Base-by-base conservation (phyloP, 106 monocot species). In the Triglochin maritima region DNA sequence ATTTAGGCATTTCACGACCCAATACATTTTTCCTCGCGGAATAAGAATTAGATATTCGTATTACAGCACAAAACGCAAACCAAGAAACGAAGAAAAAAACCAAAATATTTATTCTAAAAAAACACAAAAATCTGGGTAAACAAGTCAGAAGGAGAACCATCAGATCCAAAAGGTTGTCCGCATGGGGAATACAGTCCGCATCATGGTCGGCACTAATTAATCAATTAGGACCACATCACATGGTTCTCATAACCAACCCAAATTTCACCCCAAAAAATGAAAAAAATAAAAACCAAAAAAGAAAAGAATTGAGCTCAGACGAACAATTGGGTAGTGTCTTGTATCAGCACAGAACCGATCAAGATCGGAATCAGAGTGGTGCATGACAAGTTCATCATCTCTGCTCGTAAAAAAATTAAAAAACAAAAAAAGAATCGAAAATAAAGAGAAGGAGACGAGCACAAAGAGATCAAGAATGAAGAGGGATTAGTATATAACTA, bases 111-210 rank as follows among this genome's bases (percentile, higher is more conserved):
- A 29, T 29, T 29, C 29, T 29, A 0, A 29, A 29, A 29, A 29
- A 29, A 29, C 1, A 29, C 29, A 29, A 29, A 29, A 29, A 29
- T 29, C 29, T 29, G 29, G 29, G 29, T 29, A 29, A 29, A 29
- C 1, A 29, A 29, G 29, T 29, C 29, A 29, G 29, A 29, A 29
- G 29, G 29, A 60, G 49, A 60, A 49, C 70, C 70, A 70, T 70
- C 70, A 70, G 70, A 50, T 48, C 58, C 49, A 47, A 17, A 10
- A 11, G 67, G 17, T 49, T 70, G 48, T 46, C 7, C 70, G 49
- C 47, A 5, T 47, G 59, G n/a, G 17, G 4, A 45, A 14, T 70
- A 2, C 70, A 59, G 70, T 60, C 70, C 70, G 70, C 70, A 70
- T 70, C 70, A 60, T 60, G 70, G 70, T 60, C 7, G 48, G 70